Evolutionary conservation across 2,329 filamentous ascomycete genomes (phyloP).

Genomic region (Trichoderma atrobrunneum): DNA sequence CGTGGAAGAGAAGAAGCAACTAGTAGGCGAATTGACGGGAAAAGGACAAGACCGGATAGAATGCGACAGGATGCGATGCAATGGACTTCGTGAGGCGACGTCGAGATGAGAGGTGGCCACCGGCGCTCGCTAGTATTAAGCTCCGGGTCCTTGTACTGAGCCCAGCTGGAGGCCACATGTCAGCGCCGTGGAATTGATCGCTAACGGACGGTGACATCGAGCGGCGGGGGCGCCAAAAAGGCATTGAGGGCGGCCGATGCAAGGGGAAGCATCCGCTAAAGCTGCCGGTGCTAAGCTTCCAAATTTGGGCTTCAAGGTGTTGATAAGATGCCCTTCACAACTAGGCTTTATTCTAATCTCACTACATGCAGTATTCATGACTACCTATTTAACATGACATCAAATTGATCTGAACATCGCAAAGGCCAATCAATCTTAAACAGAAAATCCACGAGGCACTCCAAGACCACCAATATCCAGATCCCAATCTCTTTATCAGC

Average conservation of each 20-base stretch:
- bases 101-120: constrained; percentile 1
- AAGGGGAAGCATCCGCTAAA: constrained; percentile 2
- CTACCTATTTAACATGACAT: background rate
- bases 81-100: background rate
- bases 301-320: background rate
- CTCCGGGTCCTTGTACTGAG: background rate
- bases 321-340: background rate
- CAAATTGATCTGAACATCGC: background rate
- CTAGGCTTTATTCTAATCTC: background rate
- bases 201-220: background rate
- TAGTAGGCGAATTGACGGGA: too few relatives aligned
- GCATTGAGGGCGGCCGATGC: background rate
- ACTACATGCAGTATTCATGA: background rate
- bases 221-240: background rate
- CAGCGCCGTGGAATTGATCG: background rate
- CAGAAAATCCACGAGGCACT: background rate
- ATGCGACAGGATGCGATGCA: background rate
- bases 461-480: background rate
- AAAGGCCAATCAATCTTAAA: background rate
- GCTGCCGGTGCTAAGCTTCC: background rate
- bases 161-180: background rate
- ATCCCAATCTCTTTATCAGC: background rate
- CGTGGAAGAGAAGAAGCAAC: background rate
- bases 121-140: background rate
- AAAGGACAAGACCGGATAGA: background rate